Percentiles rank a stretch among this genome's conserved stretches.
These are phyloP conservation scores for Allium fistulosum DNA, from an alignment of 106 monocot genomes.

Conservation along the genomic window DNA sequence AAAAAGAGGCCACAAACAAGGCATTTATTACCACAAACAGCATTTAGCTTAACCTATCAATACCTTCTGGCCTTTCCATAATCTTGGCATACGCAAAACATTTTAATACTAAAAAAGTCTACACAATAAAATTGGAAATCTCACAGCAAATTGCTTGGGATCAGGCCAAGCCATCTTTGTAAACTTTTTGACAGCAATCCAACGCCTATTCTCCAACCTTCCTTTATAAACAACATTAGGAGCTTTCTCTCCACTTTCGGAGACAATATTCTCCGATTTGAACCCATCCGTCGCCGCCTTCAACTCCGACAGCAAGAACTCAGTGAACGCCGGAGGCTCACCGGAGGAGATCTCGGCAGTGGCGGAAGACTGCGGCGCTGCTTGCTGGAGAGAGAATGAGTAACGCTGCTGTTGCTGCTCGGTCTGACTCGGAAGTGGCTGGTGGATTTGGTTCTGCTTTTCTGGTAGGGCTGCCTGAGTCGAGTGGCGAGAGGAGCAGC, in stretches of 20 bases:
- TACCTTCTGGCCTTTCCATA: too few species aligned
- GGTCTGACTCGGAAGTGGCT: background rate
- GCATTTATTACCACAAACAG: too few species aligned
- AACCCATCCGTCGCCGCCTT: conserved; percentile 63
- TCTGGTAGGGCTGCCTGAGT: conserved; percentile 18
- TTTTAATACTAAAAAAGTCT: background rate
- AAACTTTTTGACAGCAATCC: conserved; percentile 99
- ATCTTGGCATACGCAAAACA: background rate
- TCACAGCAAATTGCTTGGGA: conserved; percentile 90
- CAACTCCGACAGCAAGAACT: conserved; percentile 73
- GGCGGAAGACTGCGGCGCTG: conserved; percentile 2
- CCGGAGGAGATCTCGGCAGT: conserved; percentile 7
- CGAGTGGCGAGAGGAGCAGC: conserved; percentile 36
- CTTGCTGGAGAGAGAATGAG: conserved; percentile 15
- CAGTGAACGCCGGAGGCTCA: conserved; percentile 52
- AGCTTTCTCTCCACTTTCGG: conserved; percentile 94
- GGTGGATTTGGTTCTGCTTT: conserved; percentile 21
- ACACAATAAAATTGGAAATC: background rate
- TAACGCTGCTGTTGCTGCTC: conserved; percentile 13
- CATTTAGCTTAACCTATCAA: too few species aligned
- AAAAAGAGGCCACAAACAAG: too few species aligned
- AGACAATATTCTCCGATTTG: conserved; percentile 75
- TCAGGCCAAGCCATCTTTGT: conserved; percentile 93
- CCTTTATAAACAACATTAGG: conserved; percentile 88
- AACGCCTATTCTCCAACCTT: conserved; percentile 39